Conservation (phyloP, 495 filamentous ascomycete genomes). For the Tricharina praecox region DNA sequence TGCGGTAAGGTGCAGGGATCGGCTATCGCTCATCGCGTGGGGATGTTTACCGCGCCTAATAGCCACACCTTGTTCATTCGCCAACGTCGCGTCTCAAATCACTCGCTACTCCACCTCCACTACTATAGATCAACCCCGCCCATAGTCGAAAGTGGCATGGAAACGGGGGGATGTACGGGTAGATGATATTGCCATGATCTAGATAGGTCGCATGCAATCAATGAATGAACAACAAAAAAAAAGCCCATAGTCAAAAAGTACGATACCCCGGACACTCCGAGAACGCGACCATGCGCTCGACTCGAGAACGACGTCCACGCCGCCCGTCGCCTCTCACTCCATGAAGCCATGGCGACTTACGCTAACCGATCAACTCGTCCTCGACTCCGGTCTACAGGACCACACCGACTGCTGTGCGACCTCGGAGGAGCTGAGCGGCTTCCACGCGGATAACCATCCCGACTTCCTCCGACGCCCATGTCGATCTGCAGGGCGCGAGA, state of each 20-base stretch:
- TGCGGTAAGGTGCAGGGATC: too few species aligned
- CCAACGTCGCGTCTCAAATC: too few species aligned
- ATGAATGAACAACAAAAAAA: too few species aligned
- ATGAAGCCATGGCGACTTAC: slow-evolving; percentile 99
- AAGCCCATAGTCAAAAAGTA: slow-evolving; percentile 20
- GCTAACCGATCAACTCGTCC: slow-evolving; percentile 81
- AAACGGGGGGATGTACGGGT: too few species aligned
- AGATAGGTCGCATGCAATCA: too few species aligned
- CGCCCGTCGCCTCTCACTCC: slow-evolving; percentile 45
- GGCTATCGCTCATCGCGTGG: too few species aligned
- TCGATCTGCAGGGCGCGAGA: slow-evolving; percentile 97
- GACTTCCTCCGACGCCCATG: slow-evolving; percentile 66
- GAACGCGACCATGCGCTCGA: slow-evolving; percentile 23
- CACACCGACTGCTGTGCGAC: slow-evolving; percentile 86
- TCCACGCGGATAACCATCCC: slow-evolving; percentile 77
- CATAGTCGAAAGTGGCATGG: too few species aligned
- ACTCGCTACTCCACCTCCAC: too few species aligned
- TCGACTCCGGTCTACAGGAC: slow-evolving; percentile 84
- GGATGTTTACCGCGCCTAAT: too few species aligned
- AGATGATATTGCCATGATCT: too few species aligned
- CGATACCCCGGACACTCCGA: slow-evolving; percentile 23
- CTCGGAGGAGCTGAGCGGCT: slow-evolving; percentile 69
- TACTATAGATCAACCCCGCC: too few species aligned
- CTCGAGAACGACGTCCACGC: slow-evolving; percentile 11
- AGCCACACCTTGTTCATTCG: too few species aligned